phyloP scores from a whole-genome alignment of 192 early-diverging fungal genomes.

The Thoreauomyces humboldtii region DNA sequence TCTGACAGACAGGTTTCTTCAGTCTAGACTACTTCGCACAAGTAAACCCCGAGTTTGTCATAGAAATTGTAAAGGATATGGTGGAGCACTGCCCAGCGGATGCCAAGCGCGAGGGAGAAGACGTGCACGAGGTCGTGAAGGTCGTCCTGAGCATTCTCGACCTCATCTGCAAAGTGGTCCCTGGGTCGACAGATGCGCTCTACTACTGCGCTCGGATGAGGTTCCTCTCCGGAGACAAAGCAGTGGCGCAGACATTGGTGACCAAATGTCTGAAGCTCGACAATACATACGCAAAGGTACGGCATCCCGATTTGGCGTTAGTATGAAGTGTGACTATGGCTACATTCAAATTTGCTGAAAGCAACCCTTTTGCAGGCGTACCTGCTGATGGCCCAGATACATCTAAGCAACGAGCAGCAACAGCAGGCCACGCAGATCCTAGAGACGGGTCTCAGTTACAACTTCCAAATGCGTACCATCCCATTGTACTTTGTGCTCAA shows the following conservation, averaged over 20 bases:
- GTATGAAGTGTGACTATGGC: not conserved
- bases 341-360: not conserved
- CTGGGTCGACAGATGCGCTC: slow-evolving; percentile 43
- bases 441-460: slow-evolving; percentile 53
- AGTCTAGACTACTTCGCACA: slow-evolving; percentile 43
- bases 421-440: slow-evolving; percentile 37
- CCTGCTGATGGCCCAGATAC: slow-evolving; percentile 47
- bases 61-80: slow-evolving; percentile 40
- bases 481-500: slow-evolving; percentile 43
- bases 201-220: slow-evolving; percentile 44
- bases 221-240: slow-evolving; percentile 38
- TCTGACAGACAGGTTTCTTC: not conserved
- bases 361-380: slow-evolving; percentile 35
- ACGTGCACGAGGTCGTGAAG: slow-evolving; percentile 26
- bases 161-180: slow-evolving; percentile 37
- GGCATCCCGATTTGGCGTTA: slow-evolving; percentile 4
- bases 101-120: slow-evolving; percentile 36
- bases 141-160: slow-evolving; percentile 36
- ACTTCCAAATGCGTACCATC: slow-evolving; percentile 51
- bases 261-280: slow-evolving; percentile 42
- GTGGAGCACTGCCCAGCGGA: slow-evolving; percentile 39
- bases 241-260: slow-evolving; percentile 28
- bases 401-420: slow-evolving; percentile 31
- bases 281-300: slow-evolving; percentile 37
- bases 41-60: slow-evolving; percentile 47